Evolutionary conservation across 768 basidiomycete genomes (phyloP).

Genomic region (Russula ochroleuca): DNA sequence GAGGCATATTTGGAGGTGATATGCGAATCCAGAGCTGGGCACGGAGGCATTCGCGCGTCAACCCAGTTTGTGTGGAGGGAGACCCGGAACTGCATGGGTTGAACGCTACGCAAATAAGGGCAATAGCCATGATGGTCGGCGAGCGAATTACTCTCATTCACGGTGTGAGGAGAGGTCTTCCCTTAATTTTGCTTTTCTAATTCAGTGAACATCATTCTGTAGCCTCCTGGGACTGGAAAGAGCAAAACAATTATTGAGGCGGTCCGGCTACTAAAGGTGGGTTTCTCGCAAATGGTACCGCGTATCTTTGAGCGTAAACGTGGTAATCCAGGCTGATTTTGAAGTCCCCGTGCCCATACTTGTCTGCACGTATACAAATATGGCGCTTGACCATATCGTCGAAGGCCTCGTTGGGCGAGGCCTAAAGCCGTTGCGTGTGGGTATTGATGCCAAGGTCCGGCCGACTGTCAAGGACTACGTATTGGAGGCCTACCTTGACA

Average conservation of each 20-base stretch:
- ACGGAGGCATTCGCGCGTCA: slow-evolving; percentile 51
- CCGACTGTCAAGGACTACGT: slow-evolving; percentile 52
- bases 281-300: background rate
- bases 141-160: slow-evolving; percentile 78
- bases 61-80: slow-evolving; percentile 67
- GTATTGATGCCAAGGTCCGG: slow-evolving; percentile 56
- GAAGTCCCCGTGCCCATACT: slow-evolving; percentile 78
- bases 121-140: slow-evolving; percentile 84
- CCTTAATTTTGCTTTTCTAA: slow-evolving; percentile 1
- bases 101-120: slow-evolving; percentile 73
- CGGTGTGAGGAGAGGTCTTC: slow-evolving; percentile 52
- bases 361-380: slow-evolving; percentile 93
- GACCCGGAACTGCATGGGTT: slow-evolving; percentile 65
- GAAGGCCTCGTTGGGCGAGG: slow-evolving; percentile 60
- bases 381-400: slow-evolving; percentile 87
- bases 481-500: slow-evolving; percentile 57
- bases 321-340: slow-evolving; percentile 56
- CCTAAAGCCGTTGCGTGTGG: slow-evolving; percentile 74
- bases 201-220: slow-evolving; percentile 15
- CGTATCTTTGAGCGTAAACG: slow-evolving; percentile 4
- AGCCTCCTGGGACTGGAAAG: slow-evolving; percentile 93
- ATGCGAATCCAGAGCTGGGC: slow-evolving; percentile 82
- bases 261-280: slow-evolving; percentile 71
- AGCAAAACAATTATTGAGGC: slow-evolving; percentile 89
- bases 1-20: slow-evolving; percentile 63